These are phyloP conservation scores for Planoprotostelium fungivorum DNA, from an alignment of 78 protist genomes.

Conservation along the genomic window DNA sequence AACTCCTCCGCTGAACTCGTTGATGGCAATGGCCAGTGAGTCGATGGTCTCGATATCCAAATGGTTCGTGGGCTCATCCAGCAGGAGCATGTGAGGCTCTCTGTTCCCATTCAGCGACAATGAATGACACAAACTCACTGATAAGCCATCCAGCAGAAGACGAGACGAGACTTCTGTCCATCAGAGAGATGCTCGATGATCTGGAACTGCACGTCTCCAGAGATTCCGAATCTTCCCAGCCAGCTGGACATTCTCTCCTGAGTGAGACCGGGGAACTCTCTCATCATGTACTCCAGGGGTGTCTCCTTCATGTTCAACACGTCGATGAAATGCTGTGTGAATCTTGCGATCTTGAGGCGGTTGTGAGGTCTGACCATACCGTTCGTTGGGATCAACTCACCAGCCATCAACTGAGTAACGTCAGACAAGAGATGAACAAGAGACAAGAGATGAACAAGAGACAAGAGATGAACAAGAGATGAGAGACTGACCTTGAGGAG, in stretches of 20 bases:
- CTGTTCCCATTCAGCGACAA: not conserved
- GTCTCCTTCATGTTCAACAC: conserved; percentile 35
- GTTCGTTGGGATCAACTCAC: conserved; percentile 73
- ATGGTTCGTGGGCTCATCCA: conserved; percentile 72
- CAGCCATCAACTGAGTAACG: conserved; percentile 60
- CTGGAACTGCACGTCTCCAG: conserved; percentile 70
- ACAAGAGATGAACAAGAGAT: not conserved
- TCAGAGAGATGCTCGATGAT: conserved; percentile 62
- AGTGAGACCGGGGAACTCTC: conserved; percentile 32
- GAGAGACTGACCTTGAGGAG: conserved; percentile 66
- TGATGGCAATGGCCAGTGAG: conserved; percentile 70
- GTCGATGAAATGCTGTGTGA: conserved; percentile 70
- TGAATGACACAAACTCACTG: not conserved
- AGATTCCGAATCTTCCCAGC: conserved; percentile 78
- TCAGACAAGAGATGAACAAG: no score
- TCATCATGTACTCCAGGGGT: conserved; percentile 63
- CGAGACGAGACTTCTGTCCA: conserved; percentile 64
- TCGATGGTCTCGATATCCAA: conserved; percentile 78
- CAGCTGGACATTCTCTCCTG: conserved; percentile 56
- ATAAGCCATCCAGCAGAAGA: conserved; percentile 56
- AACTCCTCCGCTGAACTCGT: conserved; percentile 75
- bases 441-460: no score
- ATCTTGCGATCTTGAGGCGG: conserved; percentile 76
- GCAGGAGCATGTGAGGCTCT: conserved; percentile 7
- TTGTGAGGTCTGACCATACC: conserved; percentile 75